phyloP scores from a whole-genome alignment of 257 asterid genomes.

The Lavandula angustifolia region DNA sequence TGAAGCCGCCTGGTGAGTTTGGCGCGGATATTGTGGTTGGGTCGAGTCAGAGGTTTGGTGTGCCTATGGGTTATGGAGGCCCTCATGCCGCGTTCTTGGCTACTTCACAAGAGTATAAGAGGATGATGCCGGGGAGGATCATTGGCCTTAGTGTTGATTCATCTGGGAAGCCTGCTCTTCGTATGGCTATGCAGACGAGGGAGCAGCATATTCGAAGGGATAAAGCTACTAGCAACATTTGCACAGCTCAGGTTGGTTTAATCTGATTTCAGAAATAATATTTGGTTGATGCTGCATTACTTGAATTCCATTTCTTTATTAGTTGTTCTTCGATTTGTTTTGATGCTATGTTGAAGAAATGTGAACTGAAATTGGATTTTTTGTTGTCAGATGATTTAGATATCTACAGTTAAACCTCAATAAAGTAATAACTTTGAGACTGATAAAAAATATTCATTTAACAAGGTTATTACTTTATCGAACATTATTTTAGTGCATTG shows the following conservation, averaged over 20 bases:
- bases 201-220: conserved; percentile 94
- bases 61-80: conserved; percentile 94
- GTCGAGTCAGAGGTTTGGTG: conserved; percentile 93
- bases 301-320: too few species aligned
- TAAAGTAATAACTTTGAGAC: too few species aligned
- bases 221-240: conserved; percentile 91
- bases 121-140: conserved; percentile 97
- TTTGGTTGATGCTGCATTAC: neutral
- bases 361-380: neutral
- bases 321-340: too few species aligned
- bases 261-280: neutral
- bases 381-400: neutral
- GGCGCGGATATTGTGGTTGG: conserved; percentile 89
- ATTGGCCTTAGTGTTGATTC: conserved; percentile 89
- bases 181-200: conserved; percentile 97
- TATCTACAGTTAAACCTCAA: too few species aligned
- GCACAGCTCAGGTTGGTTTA: conserved; percentile 82
- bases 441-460: too few species aligned
- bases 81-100: conserved; percentile 95
- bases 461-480: too few species aligned
- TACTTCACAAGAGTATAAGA: conserved; percentile 90
- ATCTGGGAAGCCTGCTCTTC: conserved; percentile 74
- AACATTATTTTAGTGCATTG: too few species aligned
- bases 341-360: neutral
- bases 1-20: conserved; percentile 87